Evolutionary conservation across 257 asterid genomes (phyloP).

Genomic region (Coffea canephora): DNA sequence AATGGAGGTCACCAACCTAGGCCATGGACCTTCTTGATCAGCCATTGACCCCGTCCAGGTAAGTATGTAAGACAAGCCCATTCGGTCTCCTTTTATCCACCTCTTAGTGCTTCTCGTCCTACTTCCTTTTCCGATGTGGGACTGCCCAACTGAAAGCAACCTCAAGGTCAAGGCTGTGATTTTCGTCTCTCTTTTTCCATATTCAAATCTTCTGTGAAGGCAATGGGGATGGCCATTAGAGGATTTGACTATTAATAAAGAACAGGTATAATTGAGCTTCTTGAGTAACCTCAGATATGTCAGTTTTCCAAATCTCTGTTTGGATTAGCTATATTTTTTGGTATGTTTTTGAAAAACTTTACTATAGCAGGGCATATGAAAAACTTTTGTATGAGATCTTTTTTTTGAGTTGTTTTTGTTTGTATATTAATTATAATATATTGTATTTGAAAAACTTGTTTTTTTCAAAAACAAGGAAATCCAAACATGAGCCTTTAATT

Average conservation of each 20-base stretch:
- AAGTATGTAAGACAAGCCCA: slow-evolving; percentile 22
- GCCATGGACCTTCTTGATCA: slow-evolving; percentile 20
- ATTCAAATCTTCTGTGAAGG: background rate
- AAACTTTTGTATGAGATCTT: too few relatives aligned
- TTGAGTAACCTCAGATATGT: background rate
- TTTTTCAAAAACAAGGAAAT: too few relatives aligned
- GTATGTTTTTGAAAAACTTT: too few relatives aligned
- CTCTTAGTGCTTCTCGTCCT: background rate
- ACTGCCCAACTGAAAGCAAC: background rate
- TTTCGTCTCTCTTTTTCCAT: too few relatives aligned
- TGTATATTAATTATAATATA: too few relatives aligned
- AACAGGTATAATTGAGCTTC: too few relatives aligned
- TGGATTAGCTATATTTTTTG: too few relatives aligned
- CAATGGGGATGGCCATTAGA: background rate
- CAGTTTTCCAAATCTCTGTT: too few relatives aligned
- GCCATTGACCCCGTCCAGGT: slow-evolving; percentile 33
- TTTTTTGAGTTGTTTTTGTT: too few relatives aligned
- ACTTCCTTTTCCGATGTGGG: background rate
- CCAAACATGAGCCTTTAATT: too few relatives aligned
- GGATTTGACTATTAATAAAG: background rate
- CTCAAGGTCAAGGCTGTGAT: background rate
- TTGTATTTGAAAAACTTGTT: too few relatives aligned
- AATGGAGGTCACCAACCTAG: slow-evolving; percentile 25
- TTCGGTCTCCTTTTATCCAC: background rate
- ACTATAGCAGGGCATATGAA: too few relatives aligned